Percentiles rank a stretch among this genome's conserved stretches.
Conservation (phyloP, 225 moss, liverwort and hornwort species). For the Ulota crispa region DNA sequence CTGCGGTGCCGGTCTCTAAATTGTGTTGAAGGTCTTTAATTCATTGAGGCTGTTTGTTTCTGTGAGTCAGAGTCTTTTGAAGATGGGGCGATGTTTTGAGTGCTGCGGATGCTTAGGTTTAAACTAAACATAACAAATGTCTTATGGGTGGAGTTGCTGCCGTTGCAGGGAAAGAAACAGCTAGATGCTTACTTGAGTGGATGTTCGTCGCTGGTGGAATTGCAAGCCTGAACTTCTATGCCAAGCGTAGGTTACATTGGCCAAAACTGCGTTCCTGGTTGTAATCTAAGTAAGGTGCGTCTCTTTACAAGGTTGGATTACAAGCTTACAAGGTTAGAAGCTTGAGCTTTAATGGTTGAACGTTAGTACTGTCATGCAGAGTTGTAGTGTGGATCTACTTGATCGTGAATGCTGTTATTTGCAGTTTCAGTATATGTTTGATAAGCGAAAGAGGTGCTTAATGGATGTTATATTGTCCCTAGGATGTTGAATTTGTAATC, state of each 20-base stretch:
- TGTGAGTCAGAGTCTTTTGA: too few species aligned
- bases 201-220: background rate
- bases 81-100: too few species aligned
- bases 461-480: too few species aligned
- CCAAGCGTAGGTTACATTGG: background rate
- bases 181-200: background rate
- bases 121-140: too few species aligned
- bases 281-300: background rate
- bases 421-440: background rate
- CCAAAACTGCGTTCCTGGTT: too few species aligned
- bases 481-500: background rate
- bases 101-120: too few species aligned
- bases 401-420: background rate
- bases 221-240: background rate
- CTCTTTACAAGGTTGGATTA: background rate
- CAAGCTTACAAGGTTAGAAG: background rate
- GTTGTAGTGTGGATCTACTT: background rate
- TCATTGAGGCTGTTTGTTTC: too few species aligned
- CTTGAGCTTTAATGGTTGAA: background rate
- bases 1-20: too few species aligned
- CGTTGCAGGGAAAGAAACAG: background rate
- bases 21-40: too few species aligned
- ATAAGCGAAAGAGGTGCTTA: too few species aligned
- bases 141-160: too few species aligned
- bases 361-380: background rate